phyloP scores from a whole-genome alignment of 345 rosid genomes.

The Rhodamnia rubescens region DNA sequence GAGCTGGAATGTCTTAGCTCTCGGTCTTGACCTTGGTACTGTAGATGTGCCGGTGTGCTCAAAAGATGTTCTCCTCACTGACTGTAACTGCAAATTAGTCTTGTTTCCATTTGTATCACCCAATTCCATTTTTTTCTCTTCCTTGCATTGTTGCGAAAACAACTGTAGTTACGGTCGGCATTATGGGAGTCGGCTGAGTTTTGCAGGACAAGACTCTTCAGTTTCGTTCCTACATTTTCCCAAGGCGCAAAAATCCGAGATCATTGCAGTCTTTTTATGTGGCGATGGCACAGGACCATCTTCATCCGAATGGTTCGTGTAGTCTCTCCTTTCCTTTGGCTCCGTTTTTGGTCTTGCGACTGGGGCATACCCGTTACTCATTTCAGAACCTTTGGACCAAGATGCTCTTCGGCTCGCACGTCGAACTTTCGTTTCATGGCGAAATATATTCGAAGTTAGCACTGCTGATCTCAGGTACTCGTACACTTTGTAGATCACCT shows the following conservation, averaged over 20 bases:
- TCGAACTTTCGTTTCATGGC: neutral
- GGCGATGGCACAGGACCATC: neutral
- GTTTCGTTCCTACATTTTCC: neutral
- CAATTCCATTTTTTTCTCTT: neutral
- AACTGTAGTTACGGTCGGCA: rapidly evolving
- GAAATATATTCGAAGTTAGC: neutral
- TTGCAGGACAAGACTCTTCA: neutral
- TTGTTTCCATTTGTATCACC: neutral
- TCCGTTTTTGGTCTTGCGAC: neutral
- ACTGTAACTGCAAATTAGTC: neutral
- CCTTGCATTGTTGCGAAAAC: neutral
- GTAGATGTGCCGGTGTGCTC: neutral
- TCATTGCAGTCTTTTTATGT: neutral
- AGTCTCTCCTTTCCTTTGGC: neutral
- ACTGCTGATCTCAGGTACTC: neutral
- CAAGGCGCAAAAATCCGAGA: neutral
- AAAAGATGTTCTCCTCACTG: neutral
- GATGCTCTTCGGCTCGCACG: rapidly evolving
- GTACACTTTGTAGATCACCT: rapidly evolving
- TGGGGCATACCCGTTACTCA: neutral
- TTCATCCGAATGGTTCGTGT: neutral
- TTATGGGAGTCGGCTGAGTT: neutral
- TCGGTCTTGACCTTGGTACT: neutral
- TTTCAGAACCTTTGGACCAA: neutral
- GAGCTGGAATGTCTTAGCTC: neutral